Evolutionary conservation across 2,329 filamentous ascomycete genomes (phyloP).

Genomic region (Sporothrix pseudoabietina): DNA sequence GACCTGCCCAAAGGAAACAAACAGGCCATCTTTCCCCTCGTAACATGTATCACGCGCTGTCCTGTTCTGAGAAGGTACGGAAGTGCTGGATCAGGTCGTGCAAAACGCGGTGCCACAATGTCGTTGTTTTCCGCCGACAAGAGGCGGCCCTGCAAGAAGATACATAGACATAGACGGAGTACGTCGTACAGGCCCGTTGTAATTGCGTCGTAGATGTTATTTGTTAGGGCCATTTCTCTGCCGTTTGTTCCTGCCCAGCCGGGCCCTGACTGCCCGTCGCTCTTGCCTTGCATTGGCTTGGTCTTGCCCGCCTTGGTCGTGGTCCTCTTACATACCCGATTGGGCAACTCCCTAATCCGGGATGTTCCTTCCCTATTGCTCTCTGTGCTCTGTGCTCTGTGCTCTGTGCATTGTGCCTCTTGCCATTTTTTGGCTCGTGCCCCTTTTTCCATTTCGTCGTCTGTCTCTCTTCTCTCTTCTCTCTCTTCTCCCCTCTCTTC

Average conservation of each 20-base stretch:
- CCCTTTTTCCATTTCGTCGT: no score
- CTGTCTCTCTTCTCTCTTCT: not conserved
- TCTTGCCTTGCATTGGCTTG: constrained; percentile 1
- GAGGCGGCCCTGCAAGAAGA: not conserved
- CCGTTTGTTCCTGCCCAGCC: not conserved
- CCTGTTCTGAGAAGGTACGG: constrained; percentile 7
- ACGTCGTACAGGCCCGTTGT: not conserved
- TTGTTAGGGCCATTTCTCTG: not conserved
- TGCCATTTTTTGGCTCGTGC: not conserved
- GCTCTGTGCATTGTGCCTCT: not conserved
- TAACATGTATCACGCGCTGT: not conserved
- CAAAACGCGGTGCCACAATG: not conserved
- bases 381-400: not conserved
- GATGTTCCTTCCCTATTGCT: not conserved
- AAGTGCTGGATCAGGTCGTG: not conserved
- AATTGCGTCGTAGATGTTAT: no score
- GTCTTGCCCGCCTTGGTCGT: not conserved
- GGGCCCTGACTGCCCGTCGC: not conserved
- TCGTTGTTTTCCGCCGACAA: not conserved
- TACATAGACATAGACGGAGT: no score
- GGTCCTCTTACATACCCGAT: constrained; percentile 23
- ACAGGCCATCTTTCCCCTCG: not conserved
- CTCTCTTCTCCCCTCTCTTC: not conserved
- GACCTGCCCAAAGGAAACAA: constrained; percentile 1
- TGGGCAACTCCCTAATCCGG: constrained; percentile 19